These are phyloP conservation scores for Yarrowia deformans DNA, from an alignment of 805 yeast species.

Conservation along the genomic window DNA sequence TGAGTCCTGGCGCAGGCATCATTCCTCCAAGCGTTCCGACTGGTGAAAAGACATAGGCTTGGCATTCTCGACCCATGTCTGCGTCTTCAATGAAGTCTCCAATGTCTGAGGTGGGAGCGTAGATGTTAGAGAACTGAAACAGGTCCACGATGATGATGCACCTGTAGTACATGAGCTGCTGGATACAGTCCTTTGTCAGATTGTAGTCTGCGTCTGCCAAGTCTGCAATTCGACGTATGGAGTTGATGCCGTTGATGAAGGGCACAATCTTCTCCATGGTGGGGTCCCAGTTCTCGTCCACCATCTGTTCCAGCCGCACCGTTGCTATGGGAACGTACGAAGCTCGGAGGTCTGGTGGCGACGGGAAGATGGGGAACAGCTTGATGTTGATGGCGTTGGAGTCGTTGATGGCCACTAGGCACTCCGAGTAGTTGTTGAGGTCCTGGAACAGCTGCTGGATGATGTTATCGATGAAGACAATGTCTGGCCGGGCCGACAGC, in stretches of 20 bases:
- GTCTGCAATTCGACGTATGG: conserved; percentile 75
- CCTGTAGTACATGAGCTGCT: conserved; percentile 87
- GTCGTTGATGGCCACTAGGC: conserved; percentile 90
- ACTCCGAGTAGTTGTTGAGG: conserved; percentile 92
- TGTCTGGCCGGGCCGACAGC: conserved; percentile 61
- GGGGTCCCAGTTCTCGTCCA: conserved; percentile 96
- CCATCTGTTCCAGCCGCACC: conserved; percentile 71
- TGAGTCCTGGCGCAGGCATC: conserved; percentile 35
- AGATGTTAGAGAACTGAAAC: conserved; percentile 86
- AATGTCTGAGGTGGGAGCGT: conserved; percentile 85
- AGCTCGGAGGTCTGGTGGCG: conserved; percentile 76
- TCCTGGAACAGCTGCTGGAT: conserved; percentile 94
- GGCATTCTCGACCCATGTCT: conserved; percentile 81
- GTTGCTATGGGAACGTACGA: conserved; percentile 93
- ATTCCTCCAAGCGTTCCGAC: conserved; percentile 15
- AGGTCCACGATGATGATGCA: conserved; percentile 84
- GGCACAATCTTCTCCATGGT: conserved; percentile 90
- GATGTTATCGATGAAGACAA: conserved; percentile 64
- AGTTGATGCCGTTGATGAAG: conserved; percentile 85
- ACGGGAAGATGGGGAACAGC: conserved; percentile 84
- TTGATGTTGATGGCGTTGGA: conserved; percentile 92
- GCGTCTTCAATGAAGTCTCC: conserved; percentile 69
- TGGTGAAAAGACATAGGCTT: conserved; percentile 69
- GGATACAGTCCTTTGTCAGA: conserved; percentile 84
- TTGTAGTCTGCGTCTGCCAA: conserved; percentile 81